phyloP scores from a whole-genome alignment of 345 rosid genomes.

The Cardamine chenopodiifolia region DNA sequence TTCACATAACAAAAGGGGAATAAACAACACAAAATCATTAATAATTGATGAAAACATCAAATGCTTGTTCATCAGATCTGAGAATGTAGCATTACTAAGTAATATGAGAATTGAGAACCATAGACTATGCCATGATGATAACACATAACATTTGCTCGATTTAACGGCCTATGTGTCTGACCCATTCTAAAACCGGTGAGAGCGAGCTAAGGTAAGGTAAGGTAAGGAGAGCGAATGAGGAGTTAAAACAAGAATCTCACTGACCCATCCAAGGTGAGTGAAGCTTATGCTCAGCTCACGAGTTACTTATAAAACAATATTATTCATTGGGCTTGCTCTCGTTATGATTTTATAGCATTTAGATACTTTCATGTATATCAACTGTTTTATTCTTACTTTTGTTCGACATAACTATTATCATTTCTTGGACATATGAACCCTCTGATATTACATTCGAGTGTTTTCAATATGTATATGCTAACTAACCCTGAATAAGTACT shows the following conservation, averaged over 20 bases:
- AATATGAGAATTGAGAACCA: too few species aligned
- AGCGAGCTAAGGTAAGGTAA: too few species aligned
- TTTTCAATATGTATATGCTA: not conserved
- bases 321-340: too few species aligned
- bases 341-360: too few species aligned
- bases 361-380: too few species aligned
- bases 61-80: not conserved
- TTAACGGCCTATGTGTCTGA: not conserved
- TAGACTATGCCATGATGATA: too few species aligned
- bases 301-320: too few species aligned
- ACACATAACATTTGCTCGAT: not conserved
- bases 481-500: conserved; percentile 4
- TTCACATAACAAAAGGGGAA: not conserved
- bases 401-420: not conserved
- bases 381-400: not conserved
- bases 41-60: not conserved
- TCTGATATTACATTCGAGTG: conserved; percentile 14
- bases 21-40: not conserved
- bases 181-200: conserved; percentile 20
- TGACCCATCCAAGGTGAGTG: too few species aligned
- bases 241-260: too few species aligned
- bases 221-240: too few species aligned
- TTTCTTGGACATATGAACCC: not conserved
- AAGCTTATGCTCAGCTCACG: too few species aligned
- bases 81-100: too few species aligned